A percentile compares a stretch with the other conserved stretches of the same genome.
Evolutionary conservation across 2,329 filamentous ascomycete genomes (phyloP).

Genomic region (Lasiodiplodia theobromae): DNA sequence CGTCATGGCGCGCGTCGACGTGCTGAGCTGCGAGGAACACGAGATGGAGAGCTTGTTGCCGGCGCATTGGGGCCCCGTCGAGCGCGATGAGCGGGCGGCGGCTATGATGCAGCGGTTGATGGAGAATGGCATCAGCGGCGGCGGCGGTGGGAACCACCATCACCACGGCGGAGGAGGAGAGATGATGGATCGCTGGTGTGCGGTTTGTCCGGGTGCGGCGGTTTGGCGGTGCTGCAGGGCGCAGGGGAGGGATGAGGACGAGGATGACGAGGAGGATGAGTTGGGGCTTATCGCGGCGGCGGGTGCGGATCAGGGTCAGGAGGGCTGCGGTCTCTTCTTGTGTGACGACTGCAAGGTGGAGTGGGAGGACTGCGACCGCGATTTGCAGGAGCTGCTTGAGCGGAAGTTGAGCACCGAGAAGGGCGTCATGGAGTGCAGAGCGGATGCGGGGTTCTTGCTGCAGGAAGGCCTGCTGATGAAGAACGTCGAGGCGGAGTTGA

Average conservation of each 20-base stretch:
- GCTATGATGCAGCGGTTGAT: slow-evolving; percentile 17
- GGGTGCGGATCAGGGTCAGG: not conserved
- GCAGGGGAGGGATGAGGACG: slow-evolving; percentile 23
- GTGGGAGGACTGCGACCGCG: slow-evolving; percentile 32
- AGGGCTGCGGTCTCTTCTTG: slow-evolving; percentile 40
- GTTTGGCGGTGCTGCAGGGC: slow-evolving; percentile 38
- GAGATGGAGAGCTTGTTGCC: not conserved
- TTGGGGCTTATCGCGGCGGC: slow-evolving; percentile 1
- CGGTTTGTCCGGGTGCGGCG: slow-evolving; percentile 46
- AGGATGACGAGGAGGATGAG: slow-evolving; percentile 28
- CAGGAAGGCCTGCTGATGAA: slow-evolving; percentile 16
- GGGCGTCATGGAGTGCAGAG: slow-evolving; percentile 11
- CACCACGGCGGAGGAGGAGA: too few species aligned
- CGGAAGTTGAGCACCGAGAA: slow-evolving; percentile 9
- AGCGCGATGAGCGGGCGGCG: not conserved
- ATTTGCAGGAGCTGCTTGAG: slow-evolving; percentile 28
- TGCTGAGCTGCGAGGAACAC: slow-evolving; percentile 38
- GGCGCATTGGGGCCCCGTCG: not conserved
- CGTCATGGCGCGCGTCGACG: slow-evolving; percentile 37
- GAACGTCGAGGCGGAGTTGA: not conserved
- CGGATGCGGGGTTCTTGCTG: slow-evolving; percentile 18
- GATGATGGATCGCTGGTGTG: slow-evolving; percentile 43
- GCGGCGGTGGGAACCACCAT: too few species aligned
- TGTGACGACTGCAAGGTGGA: slow-evolving; percentile 35
- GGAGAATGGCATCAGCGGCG: not conserved